phyloP scores from a whole-genome alignment of 2,329 filamentous ascomycete species.

The Apiospora hydei region DNA sequence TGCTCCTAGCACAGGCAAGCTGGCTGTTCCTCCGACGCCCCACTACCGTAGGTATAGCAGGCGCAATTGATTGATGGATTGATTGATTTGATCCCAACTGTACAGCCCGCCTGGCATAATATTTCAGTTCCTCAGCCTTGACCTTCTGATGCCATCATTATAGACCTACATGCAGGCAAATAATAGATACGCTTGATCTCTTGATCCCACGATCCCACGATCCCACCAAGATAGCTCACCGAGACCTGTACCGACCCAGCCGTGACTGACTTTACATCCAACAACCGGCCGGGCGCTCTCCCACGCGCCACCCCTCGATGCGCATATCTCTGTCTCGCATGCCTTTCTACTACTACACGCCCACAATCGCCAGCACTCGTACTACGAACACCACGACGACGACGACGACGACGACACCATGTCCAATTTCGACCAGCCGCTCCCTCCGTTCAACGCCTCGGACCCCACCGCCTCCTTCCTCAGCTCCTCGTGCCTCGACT shows the following conservation, averaged over 20 bases:
- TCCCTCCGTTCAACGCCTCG: constrained; percentile 72
- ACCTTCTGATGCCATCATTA: not conserved
- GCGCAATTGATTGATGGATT: not conserved
- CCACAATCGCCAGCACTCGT: not conserved
- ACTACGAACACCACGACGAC: constrained; percentile 13
- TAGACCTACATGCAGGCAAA: not conserved
- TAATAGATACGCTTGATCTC: not conserved
- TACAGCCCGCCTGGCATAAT: not conserved
- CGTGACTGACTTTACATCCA: too few species aligned
- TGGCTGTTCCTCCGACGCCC: not conserved
- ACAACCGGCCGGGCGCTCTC: not conserved
- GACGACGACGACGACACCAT: constrained; percentile 50
- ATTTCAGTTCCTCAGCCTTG: constrained; percentile 12
- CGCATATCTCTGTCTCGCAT: not conserved
- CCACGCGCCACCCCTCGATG: not conserved
- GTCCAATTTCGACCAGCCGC: constrained; percentile 73
- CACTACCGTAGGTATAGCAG: not conserved
- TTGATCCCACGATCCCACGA: not conserved
- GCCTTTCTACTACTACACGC: not conserved
- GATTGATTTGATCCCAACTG: constrained; percentile 7
- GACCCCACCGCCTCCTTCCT: constrained; percentile 81
- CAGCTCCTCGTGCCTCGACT: constrained; percentile 86
- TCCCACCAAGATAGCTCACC: not conserved
- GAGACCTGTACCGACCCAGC: not conserved
- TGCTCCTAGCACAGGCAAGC: too few species aligned